Base-by-base conservation (phyloP, 768 basidiomycete genomes). In the Suillus ampliporus region DNA sequence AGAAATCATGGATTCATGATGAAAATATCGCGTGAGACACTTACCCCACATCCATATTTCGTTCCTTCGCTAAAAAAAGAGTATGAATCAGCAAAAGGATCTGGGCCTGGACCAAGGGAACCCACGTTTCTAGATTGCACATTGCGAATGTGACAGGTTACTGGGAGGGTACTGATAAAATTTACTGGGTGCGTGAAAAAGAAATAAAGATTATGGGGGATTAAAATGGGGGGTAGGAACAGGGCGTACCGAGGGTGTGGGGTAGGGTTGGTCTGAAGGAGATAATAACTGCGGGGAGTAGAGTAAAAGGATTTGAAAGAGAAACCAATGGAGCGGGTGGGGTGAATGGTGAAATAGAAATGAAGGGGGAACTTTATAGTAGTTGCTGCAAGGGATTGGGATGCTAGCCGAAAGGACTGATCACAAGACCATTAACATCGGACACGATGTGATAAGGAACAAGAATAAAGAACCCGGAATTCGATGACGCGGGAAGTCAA, bases 1-100 rank as follows among this genome's bases (percentile, higher is more conserved):
- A 58, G 61, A 61, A 61, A 10, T 31, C 46, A 17, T 14, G 13
- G 26, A 26, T 41, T 4, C 4, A 11, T 37, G 52, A 43, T 21
- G 46, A 58, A 15, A 43, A 35, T 60, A 59, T 7, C 11, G 70
- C 74, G 75, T 71, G 75, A 62, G 67, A 72, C 26, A 66, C 69
- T 74, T 74, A 70, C 74, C 72, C 91, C 91, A 74, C 91, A 93
- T 71, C 88, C 89, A 71, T 87, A 81, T 78, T 87, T 86, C 64
- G 84, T 87, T 66, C 89, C 91, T 82, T 90, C 88, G 69, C 90
- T 92, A 78, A 43, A 61, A 61, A 69, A 51, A 67, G 65, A 64
- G 61, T 65, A 62, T 74, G 66, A 68, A 71, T 76, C 57, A 74
- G 69, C 46, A 50, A 46, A 65, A 61, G 61, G 56, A 58, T 44